Conservation (phyloP, 2,329 filamentous ascomycete genomes). For the Neonectria hederae region DNA sequence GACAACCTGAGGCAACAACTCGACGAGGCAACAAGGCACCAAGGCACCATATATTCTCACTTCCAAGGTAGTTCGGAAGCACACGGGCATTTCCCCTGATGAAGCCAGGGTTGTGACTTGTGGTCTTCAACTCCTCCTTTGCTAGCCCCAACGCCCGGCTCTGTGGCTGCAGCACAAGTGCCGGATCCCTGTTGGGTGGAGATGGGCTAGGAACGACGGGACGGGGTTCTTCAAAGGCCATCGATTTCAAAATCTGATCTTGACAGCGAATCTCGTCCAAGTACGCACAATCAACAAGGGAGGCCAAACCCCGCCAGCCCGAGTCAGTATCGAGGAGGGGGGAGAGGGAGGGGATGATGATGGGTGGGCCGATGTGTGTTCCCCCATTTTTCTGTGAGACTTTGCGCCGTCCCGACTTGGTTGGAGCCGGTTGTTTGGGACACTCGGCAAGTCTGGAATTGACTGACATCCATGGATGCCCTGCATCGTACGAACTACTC, state of each 20-base stretch:
- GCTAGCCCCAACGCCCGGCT: background rate
- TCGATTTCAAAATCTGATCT: constrained; percentile 24
- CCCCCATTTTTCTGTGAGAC: background rate
- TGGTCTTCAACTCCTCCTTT: background rate
- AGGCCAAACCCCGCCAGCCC: constrained; percentile 1
- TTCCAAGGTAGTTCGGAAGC: constrained; percentile 1
- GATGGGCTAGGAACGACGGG: background rate
- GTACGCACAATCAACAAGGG: background rate
- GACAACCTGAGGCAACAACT: background rate
- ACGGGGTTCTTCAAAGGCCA: background rate
- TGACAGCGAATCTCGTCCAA: background rate
- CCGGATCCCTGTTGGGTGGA: constrained; percentile 1
- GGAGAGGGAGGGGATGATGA: no score
- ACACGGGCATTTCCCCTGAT: constrained; percentile 6
- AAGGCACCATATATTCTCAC: background rate
- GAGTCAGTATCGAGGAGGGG: constrained; percentile 4
- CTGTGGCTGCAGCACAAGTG: background rate
- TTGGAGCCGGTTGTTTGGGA: background rate
- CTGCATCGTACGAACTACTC: background rate
- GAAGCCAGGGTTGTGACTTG: background rate
- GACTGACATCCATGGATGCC: background rate
- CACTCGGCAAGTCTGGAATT: background rate
- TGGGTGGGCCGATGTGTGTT: no score
- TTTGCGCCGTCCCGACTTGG: background rate
- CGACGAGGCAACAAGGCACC: background rate